Base-by-base conservation (phyloP, 495 filamentous ascomycete species). In the Lasiosphaeriaceae sp. region DNA sequence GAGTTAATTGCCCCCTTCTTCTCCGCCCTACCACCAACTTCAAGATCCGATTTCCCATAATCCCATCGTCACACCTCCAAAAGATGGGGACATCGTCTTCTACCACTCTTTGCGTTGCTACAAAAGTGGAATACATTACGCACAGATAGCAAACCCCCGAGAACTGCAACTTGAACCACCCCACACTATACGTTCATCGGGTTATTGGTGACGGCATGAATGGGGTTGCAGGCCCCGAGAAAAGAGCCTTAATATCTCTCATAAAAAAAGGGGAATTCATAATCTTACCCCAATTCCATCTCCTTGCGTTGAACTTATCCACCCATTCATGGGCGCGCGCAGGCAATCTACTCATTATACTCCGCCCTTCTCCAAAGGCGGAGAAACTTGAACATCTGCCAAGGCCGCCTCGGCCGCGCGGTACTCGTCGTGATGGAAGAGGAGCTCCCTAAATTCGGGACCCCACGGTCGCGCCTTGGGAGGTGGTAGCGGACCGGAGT, bases 351-450 rank as follows among this genome's bases (percentile, higher is more conserved):
- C 29, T 53, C 11, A 11, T 14, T 20, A 26, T 11, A 14, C n/a
- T 17, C 20, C 49, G 34, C 19, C 26, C 3, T 16, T 52, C 44
- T 26, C 52, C 14, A 31, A 34, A 19, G 34, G 22, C 26, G 12
- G 37, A 2, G 9, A 8, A n/a, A 6, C 11, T 3, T 6, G 7
- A 43, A 2, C 50, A 22, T 55, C 22, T 19, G 47, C 49, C 54
- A 71, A 52, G 17, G 26, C 51, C 46, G 56, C 19, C 20, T 59
- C 44, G 5, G 62, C 67, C 2, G 58, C 62, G 2, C 19, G 14
- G 50, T 59, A 66, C 35, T 56, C 65, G 31, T 71, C 59, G 37
- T 71, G 60, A 17, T 66, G 41, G 34, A 71, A 70, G 24, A 71
- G 21, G 4, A 66, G 23, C n/a, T 70, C 52, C 31, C 63, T 58